Percentiles rank a stretch among this genome's conserved stretches.
Conservation (phyloP, 2,329 filamentous ascomycete genomes). For the Colletotrichum magnum region DNA sequence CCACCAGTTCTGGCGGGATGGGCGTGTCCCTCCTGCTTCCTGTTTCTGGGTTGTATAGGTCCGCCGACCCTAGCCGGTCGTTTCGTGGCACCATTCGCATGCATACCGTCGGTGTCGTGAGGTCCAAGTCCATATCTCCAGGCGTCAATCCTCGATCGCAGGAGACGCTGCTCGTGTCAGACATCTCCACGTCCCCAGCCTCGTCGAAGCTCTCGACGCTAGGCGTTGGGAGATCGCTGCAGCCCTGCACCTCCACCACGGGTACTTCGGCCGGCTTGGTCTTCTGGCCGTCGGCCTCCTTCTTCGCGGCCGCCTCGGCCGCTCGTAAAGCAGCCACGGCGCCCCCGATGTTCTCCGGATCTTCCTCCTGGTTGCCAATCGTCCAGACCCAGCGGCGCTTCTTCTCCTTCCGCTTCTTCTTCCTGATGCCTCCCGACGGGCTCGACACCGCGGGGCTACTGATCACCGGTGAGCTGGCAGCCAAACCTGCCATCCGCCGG, state of each 20-base stretch:
- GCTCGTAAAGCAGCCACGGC: constrained; percentile 58
- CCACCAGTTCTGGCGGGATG: constrained; percentile 50
- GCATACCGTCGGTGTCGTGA: constrained; percentile 56
- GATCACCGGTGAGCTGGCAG: constrained; percentile 55
- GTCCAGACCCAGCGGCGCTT: constrained; percentile 78
- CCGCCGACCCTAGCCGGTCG: constrained; percentile 46
- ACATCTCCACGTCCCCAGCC: constrained; percentile 63
- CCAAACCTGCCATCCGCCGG: constrained; percentile 66
- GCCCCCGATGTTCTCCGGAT: constrained; percentile 58
- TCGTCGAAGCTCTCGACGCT: constrained; percentile 57
- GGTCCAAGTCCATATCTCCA: constrained; percentile 52
- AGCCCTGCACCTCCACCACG: constrained; percentile 24
- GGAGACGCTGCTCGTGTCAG: constrained; percentile 59
- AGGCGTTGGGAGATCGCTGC: constrained; percentile 54
- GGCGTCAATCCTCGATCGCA: constrained; percentile 50
- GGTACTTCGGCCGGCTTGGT: constrained; percentile 8
- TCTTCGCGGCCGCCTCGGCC: constrained; percentile 46
- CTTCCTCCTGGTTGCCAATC: constrained; percentile 67
- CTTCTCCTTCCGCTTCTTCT: constrained; percentile 70
- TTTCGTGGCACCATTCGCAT: constrained; percentile 30
- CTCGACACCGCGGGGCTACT: constrained; percentile 41
- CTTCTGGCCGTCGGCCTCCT: constrained; percentile 35
- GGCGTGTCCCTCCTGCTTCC: constrained; percentile 52
- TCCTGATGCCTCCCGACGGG: constrained; percentile 63
- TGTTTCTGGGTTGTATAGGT: constrained; percentile 47